Evolutionary conservation across 169 alveolate genomes (phyloP).

Genomic region (Ichthyophthirius multifiliis): DNA sequence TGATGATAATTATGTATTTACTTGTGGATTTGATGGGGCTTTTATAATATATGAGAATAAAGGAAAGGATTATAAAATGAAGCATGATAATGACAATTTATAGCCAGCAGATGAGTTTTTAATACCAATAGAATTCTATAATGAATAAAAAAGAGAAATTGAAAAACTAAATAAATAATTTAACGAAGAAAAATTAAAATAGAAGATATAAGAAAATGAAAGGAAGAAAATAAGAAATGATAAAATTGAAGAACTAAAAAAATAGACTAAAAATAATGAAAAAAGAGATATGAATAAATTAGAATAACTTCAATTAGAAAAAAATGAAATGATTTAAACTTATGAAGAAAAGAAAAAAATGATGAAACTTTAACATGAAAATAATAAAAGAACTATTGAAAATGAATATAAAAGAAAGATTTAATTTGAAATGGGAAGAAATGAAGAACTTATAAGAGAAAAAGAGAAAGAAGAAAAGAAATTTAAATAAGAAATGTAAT

Average conservation of each 20-base stretch:
- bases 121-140: constrained; percentile 70
- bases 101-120: constrained; percentile 75
- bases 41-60: constrained; percentile 84
- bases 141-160: constrained; percentile 69
- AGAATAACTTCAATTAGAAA: constrained; percentile 70
- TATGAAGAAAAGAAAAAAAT: constrained; percentile 67
- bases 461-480: constrained; percentile 56
- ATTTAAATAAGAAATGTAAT: constrained; percentile 37
- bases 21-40: constrained; percentile 88
- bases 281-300: constrained; percentile 71
- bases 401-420: constrained; percentile 75
- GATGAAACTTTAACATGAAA: constrained; percentile 56
- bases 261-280: constrained; percentile 64
- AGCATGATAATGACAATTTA: constrained; percentile 67
- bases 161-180: constrained; percentile 67
- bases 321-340: constrained; percentile 71
- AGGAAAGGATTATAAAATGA: constrained; percentile 60
- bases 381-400: constrained; percentile 50
- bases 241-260: constrained; percentile 78
- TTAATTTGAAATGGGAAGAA: constrained; percentile 71
- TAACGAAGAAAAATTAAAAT: constrained; percentile 50
- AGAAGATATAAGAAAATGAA: constrained; percentile 48
- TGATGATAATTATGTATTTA: constrained; percentile 84
- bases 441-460: constrained; percentile 67
- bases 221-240: constrained; percentile 68